Evolutionary conservation across 805 yeast species (phyloP), one percentile per base, ranked within the genome.

Genomic region (Lipomyces orientalis): DNA sequence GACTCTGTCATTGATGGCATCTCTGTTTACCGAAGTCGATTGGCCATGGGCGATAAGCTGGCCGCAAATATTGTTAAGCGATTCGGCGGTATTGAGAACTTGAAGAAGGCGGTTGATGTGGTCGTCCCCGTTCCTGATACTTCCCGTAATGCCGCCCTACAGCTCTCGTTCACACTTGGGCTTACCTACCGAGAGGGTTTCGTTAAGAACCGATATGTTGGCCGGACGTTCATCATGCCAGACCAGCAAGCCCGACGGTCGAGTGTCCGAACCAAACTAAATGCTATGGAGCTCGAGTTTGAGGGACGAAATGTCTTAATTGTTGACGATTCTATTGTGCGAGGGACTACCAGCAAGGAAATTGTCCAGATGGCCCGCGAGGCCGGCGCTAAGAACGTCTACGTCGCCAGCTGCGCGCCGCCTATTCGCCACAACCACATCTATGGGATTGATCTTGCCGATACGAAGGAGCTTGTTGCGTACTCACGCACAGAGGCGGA

Each of bases 101-200:
- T 83, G 59, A 79, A 81, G 54, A 79, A 84, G 62, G 86, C 86
- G 68, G 89, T 95, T 64, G 99, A 95, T 75, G 99, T 94, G 58
- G 97, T 95, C 51, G 91, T 95, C 66, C 98, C 99, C 1, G 99
- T 95, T 14, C 99, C 99, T 10, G 99, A 95, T 78, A 95, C 99
- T 7, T 89, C 98, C n/a, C 87, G 98, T 79, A 93, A 96, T 55
- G 89, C 97, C 29, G 98, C 98, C 0, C 80, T 93, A 68, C 95
- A 95, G 77, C 90, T 97, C 79, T 94, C 98, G 0, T 93, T 90
- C 49, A 83, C 87, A 59, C 83, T 95, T 70, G 85, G 87, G 58
- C 77, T 92, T 22, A 96, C 97, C 22, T 95, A 92, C 81, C 87
- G 99, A 76, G 99, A 95, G 81, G 99, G 98, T 33, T 95, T 95